Evolutionary conservation across 2,329 filamentous ascomycete species (phyloP), one percentile per base, ranked within the genome.

Genomic region (Pseudopithomyces chartarum): DNA sequence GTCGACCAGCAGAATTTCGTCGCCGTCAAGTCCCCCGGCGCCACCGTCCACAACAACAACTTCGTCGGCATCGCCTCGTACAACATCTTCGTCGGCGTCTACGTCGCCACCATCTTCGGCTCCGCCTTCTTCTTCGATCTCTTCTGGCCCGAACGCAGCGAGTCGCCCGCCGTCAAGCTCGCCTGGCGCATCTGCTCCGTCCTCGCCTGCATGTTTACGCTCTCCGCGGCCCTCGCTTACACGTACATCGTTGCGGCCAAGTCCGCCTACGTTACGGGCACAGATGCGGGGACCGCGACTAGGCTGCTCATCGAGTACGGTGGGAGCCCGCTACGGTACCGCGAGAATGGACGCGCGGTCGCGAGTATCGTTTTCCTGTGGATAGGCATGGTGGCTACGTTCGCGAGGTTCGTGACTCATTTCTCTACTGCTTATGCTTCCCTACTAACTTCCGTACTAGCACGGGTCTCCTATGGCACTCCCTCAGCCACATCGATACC

Each of bases 91-190:
- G 80, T 83, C 7, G 84, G 84, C 19, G 76, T 86, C 32, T 83
- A 80, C 17, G 80, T 85, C 8, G 84, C 84, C 13, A 83, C 80
- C 44, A 81, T 86, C 63, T 86, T 87, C 63, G 84, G 84, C 20
- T 79, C 80, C 0, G 84, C 80, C 0, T 86, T 86, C 76, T 86
- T 86, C 76, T 85, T 86, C 70, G 84, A 86, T 64, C 79, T 87
- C 3, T 85, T 86, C 73, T 86, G 83, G 82, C 84, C 84, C 0
- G 82, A 84, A 50, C 78, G 84, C 46, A 68, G 76, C 10, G 84
- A 87, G 58, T 79, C 75, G 3, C 66, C 59, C 19, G 67, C 75
- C 19, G 82, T 86, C 3, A 79, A 80, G 47, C 62, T 79, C n/a
- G 80, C 83, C 0, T 87, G 84, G 84, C 82, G 79, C 63, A 75